These are phyloP conservation scores for Paraphysoderma sedebokerense DNA, from an alignment of 371 early-diverging fungal genomes.

Conservation along the genomic window DNA sequence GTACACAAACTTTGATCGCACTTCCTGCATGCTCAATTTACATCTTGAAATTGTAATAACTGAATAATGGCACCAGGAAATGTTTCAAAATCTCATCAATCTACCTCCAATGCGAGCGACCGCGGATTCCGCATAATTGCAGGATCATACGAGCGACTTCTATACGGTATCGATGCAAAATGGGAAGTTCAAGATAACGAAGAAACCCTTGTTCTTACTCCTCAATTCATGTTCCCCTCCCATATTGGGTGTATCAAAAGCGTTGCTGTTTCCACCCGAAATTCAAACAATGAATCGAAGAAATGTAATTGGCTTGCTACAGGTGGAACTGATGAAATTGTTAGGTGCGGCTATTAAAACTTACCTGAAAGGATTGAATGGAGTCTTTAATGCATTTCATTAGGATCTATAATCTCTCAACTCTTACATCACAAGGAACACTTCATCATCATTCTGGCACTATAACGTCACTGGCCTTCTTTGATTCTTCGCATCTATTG, in stretches of 20 bases:
- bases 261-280: slow-evolving; percentile 40
- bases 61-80: no score
- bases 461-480: slow-evolving; percentile 65
- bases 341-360: slow-evolving; percentile 26
- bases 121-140: slow-evolving; percentile 40
- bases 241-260: slow-evolving; percentile 85
- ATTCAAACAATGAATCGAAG: no score
- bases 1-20: no score
- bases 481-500: slow-evolving; percentile 62
- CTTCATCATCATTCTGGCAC: slow-evolving; percentile 84
- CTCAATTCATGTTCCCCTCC: slow-evolving; percentile 91
- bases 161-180: slow-evolving; percentile 72
- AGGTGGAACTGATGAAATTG: slow-evolving; percentile 88
- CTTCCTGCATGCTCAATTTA: no score
- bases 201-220: no score
- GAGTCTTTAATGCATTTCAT: neutral
- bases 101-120: neutral
- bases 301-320: slow-evolving; percentile 71
- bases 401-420: slow-evolving; percentile 70
- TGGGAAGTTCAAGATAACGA: slow-evolving; percentile 22
- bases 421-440: slow-evolving; percentile 75
- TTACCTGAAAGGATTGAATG: neutral
- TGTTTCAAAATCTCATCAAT: no score
- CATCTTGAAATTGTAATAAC: no score
- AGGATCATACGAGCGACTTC: slow-evolving; percentile 88